Evolutionary conservation across 176 grass and related monocot genomes (phyloP).

Genomic region (Tuctoria greenei): DNA sequence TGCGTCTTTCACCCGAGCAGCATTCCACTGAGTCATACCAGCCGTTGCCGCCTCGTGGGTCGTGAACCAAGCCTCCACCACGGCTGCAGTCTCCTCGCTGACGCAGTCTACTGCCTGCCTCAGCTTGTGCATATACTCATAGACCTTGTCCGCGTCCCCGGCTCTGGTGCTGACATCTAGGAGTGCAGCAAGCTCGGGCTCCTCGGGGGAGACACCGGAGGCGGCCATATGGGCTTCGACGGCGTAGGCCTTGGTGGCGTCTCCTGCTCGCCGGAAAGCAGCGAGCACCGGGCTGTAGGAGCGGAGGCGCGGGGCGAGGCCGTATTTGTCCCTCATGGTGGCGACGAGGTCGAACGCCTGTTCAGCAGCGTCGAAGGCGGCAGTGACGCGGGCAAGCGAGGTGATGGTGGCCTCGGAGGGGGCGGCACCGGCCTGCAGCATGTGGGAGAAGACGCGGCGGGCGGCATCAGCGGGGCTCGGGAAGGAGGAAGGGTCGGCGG

Average conservation of each 20-base stretch:
- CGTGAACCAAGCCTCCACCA: slow-evolving; percentile 60
- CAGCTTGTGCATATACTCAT: slow-evolving; percentile 78
- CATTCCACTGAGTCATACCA: slow-evolving; percentile 25
- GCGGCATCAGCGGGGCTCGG: slow-evolving; percentile 38
- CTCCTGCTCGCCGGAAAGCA: slow-evolving; percentile 48
- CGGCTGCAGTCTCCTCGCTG: slow-evolving; percentile 26
- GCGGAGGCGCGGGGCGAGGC: slow-evolving; percentile 60
- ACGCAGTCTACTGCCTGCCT: slow-evolving; percentile 45
- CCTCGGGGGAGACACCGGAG: slow-evolving; percentile 56
- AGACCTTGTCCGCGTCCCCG: slow-evolving; percentile 55
- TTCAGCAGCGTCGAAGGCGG: slow-evolving; percentile 47
- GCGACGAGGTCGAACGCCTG: slow-evolving; percentile 62
- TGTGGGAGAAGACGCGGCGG: slow-evolving; percentile 50
- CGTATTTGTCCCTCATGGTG: slow-evolving; percentile 68
- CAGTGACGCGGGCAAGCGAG: slow-evolving; percentile 58
- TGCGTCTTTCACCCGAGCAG: slow-evolving; percentile 29
- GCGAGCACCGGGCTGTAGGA: slow-evolving; percentile 74
- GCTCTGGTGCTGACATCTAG: slow-evolving; percentile 56
- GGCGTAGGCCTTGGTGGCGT: slow-evolving; percentile 59
- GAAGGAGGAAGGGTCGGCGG: slow-evolving; percentile 10
- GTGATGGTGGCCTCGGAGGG: slow-evolving; percentile 83
- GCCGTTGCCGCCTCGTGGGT: slow-evolving; percentile 30
- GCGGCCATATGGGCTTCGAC: slow-evolving; percentile 66
- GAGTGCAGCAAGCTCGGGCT: slow-evolving; percentile 56
- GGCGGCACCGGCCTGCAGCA: slow-evolving; percentile 35